phyloP scores from a whole-genome alignment of 2,329 filamentous ascomycete species.

The Epicoccum nigrum region DNA sequence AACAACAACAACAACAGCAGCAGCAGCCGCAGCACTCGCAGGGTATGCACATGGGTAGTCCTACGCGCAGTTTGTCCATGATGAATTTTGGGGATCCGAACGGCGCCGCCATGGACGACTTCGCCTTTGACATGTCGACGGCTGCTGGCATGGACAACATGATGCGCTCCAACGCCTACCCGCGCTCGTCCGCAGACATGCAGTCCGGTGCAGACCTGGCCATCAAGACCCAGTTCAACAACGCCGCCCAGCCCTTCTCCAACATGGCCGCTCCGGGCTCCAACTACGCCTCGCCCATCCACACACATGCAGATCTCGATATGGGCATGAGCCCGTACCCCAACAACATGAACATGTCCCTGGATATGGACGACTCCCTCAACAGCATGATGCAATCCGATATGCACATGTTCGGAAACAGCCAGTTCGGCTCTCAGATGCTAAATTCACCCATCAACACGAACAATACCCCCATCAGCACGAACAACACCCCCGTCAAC shows the following conservation, averaged over 20 bases:
- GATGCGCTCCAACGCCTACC: conserved; percentile 41
- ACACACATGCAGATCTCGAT: conserved; percentile 47
- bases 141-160: conserved; percentile 42
- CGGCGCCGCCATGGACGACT: conserved; percentile 42
- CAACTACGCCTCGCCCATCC: conserved; percentile 53
- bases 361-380: conserved; percentile 52
- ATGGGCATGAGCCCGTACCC: conserved; percentile 55
- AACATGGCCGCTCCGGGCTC: conserved; percentile 48
- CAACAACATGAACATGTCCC: conserved; percentile 49
- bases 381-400: conserved; percentile 47
- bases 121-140: conserved; percentile 48
- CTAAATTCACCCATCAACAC: conserved; percentile 50
- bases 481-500: too few species aligned
- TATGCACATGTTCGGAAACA: conserved; percentile 49
- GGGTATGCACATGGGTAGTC: conserved; percentile 48
- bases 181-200: conserved; percentile 28
- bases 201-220: conserved; percentile 44
- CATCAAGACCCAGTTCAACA: conserved; percentile 50
- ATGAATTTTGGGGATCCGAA: conserved; percentile 58
- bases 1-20: background rate
- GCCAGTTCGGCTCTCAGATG: conserved; percentile 48
- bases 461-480: conserved; percentile 10
- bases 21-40: conserved; percentile 4
- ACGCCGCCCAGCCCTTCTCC: conserved; percentile 43
- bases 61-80: conserved; percentile 63